Evolutionary conservation across 2,329 filamentous ascomycete genomes (phyloP).

Genomic region (Pseudogymnoascus sp.): DNA sequence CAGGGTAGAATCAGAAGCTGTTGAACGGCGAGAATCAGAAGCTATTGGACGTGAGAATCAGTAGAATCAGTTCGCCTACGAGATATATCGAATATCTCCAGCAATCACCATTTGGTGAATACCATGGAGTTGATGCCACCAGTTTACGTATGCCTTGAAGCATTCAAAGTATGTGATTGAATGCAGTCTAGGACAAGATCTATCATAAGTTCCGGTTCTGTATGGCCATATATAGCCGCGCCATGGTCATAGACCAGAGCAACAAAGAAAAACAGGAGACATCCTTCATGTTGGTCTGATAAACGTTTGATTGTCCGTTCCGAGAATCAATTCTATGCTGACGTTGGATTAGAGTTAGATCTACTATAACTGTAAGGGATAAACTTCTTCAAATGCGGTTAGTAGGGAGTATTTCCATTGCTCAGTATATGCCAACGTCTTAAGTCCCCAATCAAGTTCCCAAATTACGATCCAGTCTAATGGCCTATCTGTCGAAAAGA

Average conservation of each 20-base stretch:
- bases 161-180: not conserved
- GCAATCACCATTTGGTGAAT: not conserved
- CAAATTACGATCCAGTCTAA: not conserved
- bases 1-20: not conserved
- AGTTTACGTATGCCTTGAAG: not conserved
- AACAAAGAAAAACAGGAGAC: not conserved
- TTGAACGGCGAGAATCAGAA: constrained; percentile 4
- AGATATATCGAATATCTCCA: not conserved
- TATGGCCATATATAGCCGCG: not conserved
- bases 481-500: not conserved
- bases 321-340: not conserved
- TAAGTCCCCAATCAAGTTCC: not conserved
- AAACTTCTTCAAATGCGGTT: not conserved
- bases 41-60: not conserved
- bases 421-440: too few relatives aligned
- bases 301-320: not conserved
- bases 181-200: not conserved
- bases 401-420: not conserved
- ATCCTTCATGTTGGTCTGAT: not conserved
- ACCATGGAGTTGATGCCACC: not conserved
- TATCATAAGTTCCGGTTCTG: not conserved
- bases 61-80: not conserved
- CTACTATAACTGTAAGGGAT: not conserved
- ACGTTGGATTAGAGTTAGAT: not conserved
- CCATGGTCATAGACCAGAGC: not conserved